Percentiles rank a stretch among this genome's conserved stretches.
Evolutionary conservation across 305 asterid species (phyloP).

Genomic region (Petunia hybrid): DNA sequence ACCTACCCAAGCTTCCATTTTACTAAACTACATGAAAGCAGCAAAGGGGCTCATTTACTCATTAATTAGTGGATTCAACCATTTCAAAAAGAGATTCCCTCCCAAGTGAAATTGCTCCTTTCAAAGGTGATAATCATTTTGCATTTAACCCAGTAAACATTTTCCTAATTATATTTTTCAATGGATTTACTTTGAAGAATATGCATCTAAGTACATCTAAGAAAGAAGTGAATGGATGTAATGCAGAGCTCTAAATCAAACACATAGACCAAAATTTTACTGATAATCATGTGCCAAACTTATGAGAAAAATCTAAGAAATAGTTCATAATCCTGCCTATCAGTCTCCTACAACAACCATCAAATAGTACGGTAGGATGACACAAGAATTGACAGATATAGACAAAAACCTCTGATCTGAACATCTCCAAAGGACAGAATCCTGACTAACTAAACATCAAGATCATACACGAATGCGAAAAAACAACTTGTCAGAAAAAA

Average conservation of each 20-base stretch:
- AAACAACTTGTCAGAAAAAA: background rate
- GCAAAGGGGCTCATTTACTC: background rate
- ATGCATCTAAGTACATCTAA: background rate
- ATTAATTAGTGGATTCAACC: constrained; percentile 9
- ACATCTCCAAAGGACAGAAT: background rate
- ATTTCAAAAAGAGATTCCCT: background rate
- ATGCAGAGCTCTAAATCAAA: background rate
- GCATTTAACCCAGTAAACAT: background rate
- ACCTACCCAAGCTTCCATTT: constrained; percentile 17
- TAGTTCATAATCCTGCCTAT: constrained; percentile 16
- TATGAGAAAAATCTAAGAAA: background rate
- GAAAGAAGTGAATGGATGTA: constrained; percentile 2
- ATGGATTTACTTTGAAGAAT: background rate
- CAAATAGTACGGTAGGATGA: background rate
- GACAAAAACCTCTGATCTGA: background rate
- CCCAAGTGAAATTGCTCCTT: background rate
- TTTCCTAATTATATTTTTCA: constrained; percentile 9
- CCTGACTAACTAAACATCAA: background rate
- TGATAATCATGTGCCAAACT: background rate
- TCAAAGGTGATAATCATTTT: background rate
- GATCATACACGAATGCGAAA: background rate
- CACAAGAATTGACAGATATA: background rate
- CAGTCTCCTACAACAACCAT: background rate
- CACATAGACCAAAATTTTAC: constrained; percentile 7
- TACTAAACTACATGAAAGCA: background rate